A percentile compares a stretch with the other conserved stretches of the same genome.
phyloP scores from a whole-genome alignment of 2,329 filamentous ascomycete genomes.

The Sporothrix phasma region DNA sequence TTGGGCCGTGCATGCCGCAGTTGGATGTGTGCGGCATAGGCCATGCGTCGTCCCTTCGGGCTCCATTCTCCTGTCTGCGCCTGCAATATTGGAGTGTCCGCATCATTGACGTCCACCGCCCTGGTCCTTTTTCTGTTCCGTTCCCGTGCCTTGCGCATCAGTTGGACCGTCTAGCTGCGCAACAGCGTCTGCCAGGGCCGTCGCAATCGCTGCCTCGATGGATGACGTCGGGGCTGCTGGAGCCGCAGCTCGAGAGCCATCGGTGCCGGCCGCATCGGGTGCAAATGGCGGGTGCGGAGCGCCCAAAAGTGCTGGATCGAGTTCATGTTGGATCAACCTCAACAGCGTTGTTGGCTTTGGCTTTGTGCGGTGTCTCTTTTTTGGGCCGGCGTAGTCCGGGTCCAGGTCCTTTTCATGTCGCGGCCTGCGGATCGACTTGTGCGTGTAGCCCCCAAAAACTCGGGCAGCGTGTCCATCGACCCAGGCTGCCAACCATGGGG shows the following conservation, averaged over 20 bases:
- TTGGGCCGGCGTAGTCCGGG: slow-evolving; percentile 42
- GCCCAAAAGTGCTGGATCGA: slow-evolving; percentile 43
- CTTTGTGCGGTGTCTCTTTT: slow-evolving; percentile 27
- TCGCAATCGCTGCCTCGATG: neutral
- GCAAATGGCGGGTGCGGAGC: slow-evolving; percentile 3
- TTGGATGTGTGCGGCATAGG: slow-evolving; percentile 7
- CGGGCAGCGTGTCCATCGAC: slow-evolving; percentile 39
- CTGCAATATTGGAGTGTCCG: neutral
- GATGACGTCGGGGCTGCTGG: neutral
- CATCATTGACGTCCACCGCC: slow-evolving; percentile 9
- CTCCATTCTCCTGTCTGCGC: neutral
- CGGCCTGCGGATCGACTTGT: slow-evolving; percentile 43
- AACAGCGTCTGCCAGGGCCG: neutral
- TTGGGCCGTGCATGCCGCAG: slow-evolving; percentile 17
- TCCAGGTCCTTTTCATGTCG: slow-evolving; percentile 43
- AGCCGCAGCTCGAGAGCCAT: neutral
- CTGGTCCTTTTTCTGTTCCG: too few relatives aligned
- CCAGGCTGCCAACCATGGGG: slow-evolving; percentile 29
- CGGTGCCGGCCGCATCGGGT: neutral
- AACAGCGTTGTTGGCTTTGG: slow-evolving; percentile 30
- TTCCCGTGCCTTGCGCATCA: neutral
- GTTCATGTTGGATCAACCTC: slow-evolving; percentile 31
- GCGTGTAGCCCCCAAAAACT: slow-evolving; percentile 45
- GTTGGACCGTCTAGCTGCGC: neutral
- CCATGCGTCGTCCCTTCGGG: neutral